phyloP scores from a whole-genome alignment of 2,329 filamentous ascomycete species.

The Aureobasidium sp. region DNA sequence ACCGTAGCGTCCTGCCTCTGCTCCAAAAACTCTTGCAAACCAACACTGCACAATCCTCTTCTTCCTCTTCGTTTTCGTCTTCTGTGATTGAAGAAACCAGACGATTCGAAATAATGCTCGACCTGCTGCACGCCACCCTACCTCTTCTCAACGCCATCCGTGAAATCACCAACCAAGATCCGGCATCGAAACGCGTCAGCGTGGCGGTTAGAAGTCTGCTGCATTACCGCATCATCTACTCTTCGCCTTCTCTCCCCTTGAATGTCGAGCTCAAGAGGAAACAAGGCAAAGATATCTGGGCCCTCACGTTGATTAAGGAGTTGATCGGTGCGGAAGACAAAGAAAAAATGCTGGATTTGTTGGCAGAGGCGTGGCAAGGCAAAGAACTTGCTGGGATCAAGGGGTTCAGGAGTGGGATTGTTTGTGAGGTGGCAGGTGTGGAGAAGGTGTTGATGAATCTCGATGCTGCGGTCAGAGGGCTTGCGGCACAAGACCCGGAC shows the following conservation, averaged over 20 bases:
- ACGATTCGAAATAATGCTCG: slow-evolving; percentile 49
- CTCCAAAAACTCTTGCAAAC: neutral
- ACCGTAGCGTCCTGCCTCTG: slow-evolving; percentile 23
- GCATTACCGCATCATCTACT: slow-evolving; percentile 35
- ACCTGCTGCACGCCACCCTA: slow-evolving; percentile 54
- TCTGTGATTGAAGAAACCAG: slow-evolving; percentile 47
- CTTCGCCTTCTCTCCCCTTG: slow-evolving; percentile 35
- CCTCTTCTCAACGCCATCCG: slow-evolving; percentile 58
- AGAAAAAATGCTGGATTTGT: slow-evolving; percentile 19
- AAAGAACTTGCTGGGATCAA: slow-evolving; percentile 30
- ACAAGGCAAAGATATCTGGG: slow-evolving; percentile 32
- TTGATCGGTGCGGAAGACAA: slow-evolving; percentile 19
- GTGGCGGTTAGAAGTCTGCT: slow-evolving; percentile 31
- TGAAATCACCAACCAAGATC: slow-evolving; percentile 44
- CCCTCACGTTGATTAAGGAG: slow-evolving; percentile 27
- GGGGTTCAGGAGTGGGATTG: slow-evolving; percentile 33
- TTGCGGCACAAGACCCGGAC: neutral
- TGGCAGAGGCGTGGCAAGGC: slow-evolving; percentile 6
- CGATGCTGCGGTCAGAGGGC: slow-evolving; percentile 31
- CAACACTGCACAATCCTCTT: slow-evolving; percentile 22
- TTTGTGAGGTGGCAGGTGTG: slow-evolving; percentile 32
- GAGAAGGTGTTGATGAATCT: slow-evolving; percentile 32
- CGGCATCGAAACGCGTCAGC: slow-evolving; percentile 12
- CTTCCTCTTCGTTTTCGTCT: neutral
- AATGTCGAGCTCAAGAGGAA: slow-evolving; percentile 31